Evolutionary conservation across 371 early-diverging fungal species (phyloP), one percentile per base, ranked within the genome.

Genomic region (Homolaphlyctis polyrhiza): DNA sequence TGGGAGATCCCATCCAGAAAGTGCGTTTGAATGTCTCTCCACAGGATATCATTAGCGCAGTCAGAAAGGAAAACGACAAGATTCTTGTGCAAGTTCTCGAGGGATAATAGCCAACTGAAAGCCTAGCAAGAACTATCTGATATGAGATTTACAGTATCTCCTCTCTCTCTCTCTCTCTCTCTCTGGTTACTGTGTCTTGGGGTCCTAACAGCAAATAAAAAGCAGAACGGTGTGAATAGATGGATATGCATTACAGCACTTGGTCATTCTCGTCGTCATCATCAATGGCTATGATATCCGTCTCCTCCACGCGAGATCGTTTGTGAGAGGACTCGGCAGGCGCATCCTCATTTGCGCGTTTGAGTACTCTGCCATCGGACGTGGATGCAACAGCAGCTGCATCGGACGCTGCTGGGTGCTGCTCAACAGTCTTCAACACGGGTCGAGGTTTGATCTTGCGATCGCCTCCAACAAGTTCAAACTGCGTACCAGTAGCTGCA

Each of bases 31-130:
- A 86, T 63, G 70, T 91, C 25, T 85, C 81, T 57, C 89, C 90
- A 58, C 74, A 79, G 27, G 92, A 91, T 64, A 82, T 94, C 13
- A 77, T 86, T 0, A 86, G 88, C 78, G 92, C 91, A 0, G 78
- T 92, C 11, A 34, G 48, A 33, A 36, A 45, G 27, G 52, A 51
- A n/a, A n/a, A n/a, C 30, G 28, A 55, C 30, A 25, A 30, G 55
- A 2, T n/a, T 4, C 55, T 55, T 18, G n/a, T 3, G 18, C 47
- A 25, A 18, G 3, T 18, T 47, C 8, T 47, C n/a, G n/a, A n/a
- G n/a, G n/a, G n/a, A n/a, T n/a, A n/a, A n/a, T n/a, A n/a, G n/a
- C n/a, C n/a, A n/a, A n/a, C n/a, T n/a, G n/a, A n/a, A n/a, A n/a
- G n/a, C n/a, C n/a, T n/a, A n/a, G n/a, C n/a, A n/a, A n/a, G n/a